Conservation (phyloP, 768 basidiomycete genomes). For the Mycena haematopus region DNA sequence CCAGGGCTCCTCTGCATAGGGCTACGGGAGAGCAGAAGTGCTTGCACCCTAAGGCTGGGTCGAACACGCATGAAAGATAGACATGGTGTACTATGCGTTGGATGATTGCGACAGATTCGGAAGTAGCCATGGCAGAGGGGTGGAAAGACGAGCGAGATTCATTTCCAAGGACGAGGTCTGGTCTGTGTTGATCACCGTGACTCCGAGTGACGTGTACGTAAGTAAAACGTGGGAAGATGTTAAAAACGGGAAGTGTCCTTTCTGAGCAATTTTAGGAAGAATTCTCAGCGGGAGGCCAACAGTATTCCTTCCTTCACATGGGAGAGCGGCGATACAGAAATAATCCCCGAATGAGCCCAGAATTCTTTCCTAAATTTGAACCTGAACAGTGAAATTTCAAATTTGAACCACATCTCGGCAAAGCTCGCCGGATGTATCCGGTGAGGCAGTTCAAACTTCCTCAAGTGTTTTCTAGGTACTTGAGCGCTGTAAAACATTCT, state of each 20-base stretch:
- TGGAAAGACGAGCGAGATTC: neutral
- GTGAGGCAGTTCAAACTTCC: too few species aligned
- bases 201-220: too few species aligned
- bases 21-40: constrained; percentile 33
- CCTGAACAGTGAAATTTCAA: too few species aligned
- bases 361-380: too few species aligned
- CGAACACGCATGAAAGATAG: constrained; percentile 13
- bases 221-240: too few species aligned
- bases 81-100: constrained; percentile 15
- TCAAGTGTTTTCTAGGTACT: too few species aligned
- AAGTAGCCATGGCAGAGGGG: constrained; percentile 5
- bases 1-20: constrained; percentile 28
- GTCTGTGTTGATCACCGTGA: too few species aligned
- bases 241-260: neutral
- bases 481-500: too few species aligned
- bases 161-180: neutral
- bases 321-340: too few species aligned
- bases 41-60: neutral
- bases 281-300: neutral
- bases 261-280: neutral
- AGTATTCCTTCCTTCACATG: neutral
- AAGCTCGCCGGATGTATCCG: too few species aligned
- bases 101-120: neutral
- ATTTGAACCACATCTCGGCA: neutral
- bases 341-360: too few species aligned